These are phyloP conservation scores for Stephanodiscus triporus DNA, from an alignment of 108 stramenopile genomes.

Conservation along the genomic window DNA sequence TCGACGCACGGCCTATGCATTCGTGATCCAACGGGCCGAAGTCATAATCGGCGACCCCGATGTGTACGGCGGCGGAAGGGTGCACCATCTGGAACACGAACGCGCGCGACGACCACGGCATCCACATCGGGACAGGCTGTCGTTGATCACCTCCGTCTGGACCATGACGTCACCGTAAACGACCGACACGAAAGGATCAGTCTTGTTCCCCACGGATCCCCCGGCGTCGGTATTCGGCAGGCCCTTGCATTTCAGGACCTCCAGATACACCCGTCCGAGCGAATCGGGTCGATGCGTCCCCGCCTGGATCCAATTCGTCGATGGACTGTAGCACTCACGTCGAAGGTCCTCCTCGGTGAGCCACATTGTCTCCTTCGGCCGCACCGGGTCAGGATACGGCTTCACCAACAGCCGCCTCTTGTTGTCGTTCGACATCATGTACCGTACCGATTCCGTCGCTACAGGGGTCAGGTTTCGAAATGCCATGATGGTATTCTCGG, in stretches of 20 bases:
- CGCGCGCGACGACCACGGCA: constrained; percentile 76
- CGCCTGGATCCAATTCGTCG: constrained; percentile 69
- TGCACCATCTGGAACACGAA: constrained; percentile 67
- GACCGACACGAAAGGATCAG: constrained; percentile 52
- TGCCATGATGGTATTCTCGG: constrained; percentile 37
- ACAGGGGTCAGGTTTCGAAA: constrained; percentile 36
- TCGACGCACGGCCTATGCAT: constrained; percentile 60
- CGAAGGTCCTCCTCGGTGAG: constrained; percentile 53
- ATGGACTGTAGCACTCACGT: constrained; percentile 53
- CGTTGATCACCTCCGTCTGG: constrained; percentile 66
- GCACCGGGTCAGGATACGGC: constrained; percentile 69
- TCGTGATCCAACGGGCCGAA: constrained; percentile 58
- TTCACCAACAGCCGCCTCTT: constrained; percentile 47
- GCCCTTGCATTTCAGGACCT: constrained; percentile 62
- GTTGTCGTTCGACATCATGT: constrained; percentile 26
- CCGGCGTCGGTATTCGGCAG: constrained; percentile 70
- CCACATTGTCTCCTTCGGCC: constrained; percentile 51
- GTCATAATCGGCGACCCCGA: constrained; percentile 72
- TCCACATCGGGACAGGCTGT: constrained; percentile 65
- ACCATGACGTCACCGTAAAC: constrained; percentile 59
- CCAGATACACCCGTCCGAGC: constrained; percentile 58
- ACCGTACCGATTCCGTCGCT: constrained; percentile 34
- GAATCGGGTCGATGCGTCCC: constrained; percentile 36
- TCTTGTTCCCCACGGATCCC: constrained; percentile 60
- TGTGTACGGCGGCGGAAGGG: constrained; percentile 57